A percentile compares a stretch with the other conserved stretches of the same genome.
Conservation (phyloP, 176 grass and related monocot species). For the Raddia guianensis region DNA sequence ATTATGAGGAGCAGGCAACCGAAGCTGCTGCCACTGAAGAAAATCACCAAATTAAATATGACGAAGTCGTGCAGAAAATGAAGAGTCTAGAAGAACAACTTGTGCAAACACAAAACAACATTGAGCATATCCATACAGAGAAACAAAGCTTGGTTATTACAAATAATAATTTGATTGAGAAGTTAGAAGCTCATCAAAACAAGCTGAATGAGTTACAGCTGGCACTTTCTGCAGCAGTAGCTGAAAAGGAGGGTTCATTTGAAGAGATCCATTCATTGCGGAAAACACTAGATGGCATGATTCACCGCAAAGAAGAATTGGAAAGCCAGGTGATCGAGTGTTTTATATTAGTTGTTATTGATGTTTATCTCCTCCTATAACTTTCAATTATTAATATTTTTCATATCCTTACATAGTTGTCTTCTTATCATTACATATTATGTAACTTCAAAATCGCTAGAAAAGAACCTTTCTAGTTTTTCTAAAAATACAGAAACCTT, state of each 20-base stretch:
- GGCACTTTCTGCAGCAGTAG: slow-evolving; percentile 46
- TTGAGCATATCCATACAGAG: slow-evolving; percentile 50
- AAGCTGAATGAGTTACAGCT: slow-evolving; percentile 77
- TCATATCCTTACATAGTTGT: not conserved
- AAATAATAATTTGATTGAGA: slow-evolving; percentile 63
- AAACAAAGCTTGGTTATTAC: slow-evolving; percentile 61
- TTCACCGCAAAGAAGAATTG: slow-evolving; percentile 60
- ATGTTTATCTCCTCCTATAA: not conserved
- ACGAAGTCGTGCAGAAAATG: slow-evolving; percentile 49
- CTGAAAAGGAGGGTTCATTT: slow-evolving; percentile 60
- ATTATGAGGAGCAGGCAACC: slow-evolving; percentile 67
- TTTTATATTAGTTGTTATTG: slow-evolving; percentile 23
- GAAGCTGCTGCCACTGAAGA: slow-evolving; percentile 59
- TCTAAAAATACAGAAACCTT: slow-evolving; percentile 24
- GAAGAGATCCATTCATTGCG: slow-evolving; percentile 49
- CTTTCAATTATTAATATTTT: slow-evolving; percentile 12
- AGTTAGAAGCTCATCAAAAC: slow-evolving; percentile 57
- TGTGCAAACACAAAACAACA: slow-evolving; percentile 49
- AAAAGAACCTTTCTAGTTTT: slow-evolving; percentile 22
- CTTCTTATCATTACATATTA: not conserved
- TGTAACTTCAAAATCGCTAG: slow-evolving; percentile 3
- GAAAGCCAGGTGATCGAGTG: slow-evolving; percentile 66
- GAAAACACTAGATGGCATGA: slow-evolving; percentile 60
- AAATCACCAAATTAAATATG: slow-evolving; percentile 50
- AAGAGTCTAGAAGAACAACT: slow-evolving; percentile 54